Base-by-base conservation (phyloP, 2,329 filamentous ascomycete species). In the Daldinia sp. region DNA sequence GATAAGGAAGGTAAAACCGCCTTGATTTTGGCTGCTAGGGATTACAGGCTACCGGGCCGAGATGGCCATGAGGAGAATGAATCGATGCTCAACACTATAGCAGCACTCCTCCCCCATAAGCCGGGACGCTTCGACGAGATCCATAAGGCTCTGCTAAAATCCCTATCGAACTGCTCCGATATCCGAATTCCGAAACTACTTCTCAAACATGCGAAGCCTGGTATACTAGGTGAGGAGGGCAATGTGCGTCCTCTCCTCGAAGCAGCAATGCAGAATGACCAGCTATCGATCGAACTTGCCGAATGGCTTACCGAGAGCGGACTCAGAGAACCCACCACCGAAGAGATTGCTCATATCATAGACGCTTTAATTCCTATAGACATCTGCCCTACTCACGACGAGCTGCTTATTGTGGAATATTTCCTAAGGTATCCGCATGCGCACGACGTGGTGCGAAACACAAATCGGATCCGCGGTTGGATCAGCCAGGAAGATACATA, bases 321-420 rank as follows among this genome's bases (percentile, higher is more conserved):
- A 19, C 29, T 61, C 11, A 49, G 45, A 34, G 11, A 55, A 27
- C 61, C 57, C 2, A 55, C 47, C 7, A 1, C n/a, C 5, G 2
- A 3, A 17, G 55, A 67, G 25, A 17, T 61, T 7, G 3, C 35
- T 3, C 9, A 7, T 8, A 48, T 61, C 3, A 47, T 67, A 1
- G 17, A 56, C 1, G 9, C 15, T 4, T 10, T 25, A 15, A 13
- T 15, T 4, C n/a, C n/a, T n/a, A n/a, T n/a, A n/a, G n/a, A n/a
- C n/a, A n/a, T n/a, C n/a, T n/a, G n/a, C n/a, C n/a, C n/a, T n/a
- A n/a, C n/a, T n/a, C n/a, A n/a, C n/a, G n/a, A n/a, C n/a, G n/a
- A n/a, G n/a, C n/a, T 11, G 7, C 10, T 62, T 9, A 58, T 27
- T 45, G 29, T 67, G 9, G 13, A 30, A 5, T 67, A 64, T 11